Evolutionary conservation across 768 basidiomycete genomes (phyloP).

Genomic region (Sistotremastrum suecicum): DNA sequence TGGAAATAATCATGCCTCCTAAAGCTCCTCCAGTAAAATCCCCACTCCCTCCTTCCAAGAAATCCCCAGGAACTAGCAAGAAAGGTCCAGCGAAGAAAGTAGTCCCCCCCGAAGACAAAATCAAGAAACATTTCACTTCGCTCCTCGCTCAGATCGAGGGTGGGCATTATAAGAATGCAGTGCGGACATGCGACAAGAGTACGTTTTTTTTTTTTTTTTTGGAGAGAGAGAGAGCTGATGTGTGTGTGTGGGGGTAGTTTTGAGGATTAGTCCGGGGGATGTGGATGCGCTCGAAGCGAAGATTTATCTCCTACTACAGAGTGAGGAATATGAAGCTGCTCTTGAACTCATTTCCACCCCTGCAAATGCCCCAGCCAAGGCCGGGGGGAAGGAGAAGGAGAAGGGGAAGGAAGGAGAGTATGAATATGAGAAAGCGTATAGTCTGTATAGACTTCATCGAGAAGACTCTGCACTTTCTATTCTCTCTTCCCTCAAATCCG

Average conservation of each 20-base stretch:
- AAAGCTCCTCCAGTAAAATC: neutral
- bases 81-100: conserved; percentile 18
- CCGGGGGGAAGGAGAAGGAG: too few species aligned
- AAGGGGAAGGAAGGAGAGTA: conserved; percentile 14
- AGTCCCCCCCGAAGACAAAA: conserved; percentile 18
- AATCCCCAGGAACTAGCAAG: conserved; percentile 10
- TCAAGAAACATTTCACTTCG: conserved; percentile 58
- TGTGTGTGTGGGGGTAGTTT: too few species aligned
- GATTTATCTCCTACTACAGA: conserved; percentile 77
- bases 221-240: too few species aligned
- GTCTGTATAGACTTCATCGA: conserved; percentile 70
- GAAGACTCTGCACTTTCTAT: conserved; percentile 51
- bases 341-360: conserved; percentile 38
- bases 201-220: conserved; percentile 19
- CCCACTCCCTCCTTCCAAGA: neutral
- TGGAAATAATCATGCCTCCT: neutral
- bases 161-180: conserved; percentile 72
- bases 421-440: conserved; percentile 66
- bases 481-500: conserved; percentile 17
- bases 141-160: conserved; percentile 82
- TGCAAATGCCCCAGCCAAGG: neutral
- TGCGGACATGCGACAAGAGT: conserved; percentile 92
- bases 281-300: conserved; percentile 69
- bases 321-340: conserved; percentile 65
- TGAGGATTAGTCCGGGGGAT: conserved; percentile 51